These are phyloP conservation scores for Deinandra increscens DNA, from an alignment of 129 eudicot species.

Conservation along the genomic window DNA sequence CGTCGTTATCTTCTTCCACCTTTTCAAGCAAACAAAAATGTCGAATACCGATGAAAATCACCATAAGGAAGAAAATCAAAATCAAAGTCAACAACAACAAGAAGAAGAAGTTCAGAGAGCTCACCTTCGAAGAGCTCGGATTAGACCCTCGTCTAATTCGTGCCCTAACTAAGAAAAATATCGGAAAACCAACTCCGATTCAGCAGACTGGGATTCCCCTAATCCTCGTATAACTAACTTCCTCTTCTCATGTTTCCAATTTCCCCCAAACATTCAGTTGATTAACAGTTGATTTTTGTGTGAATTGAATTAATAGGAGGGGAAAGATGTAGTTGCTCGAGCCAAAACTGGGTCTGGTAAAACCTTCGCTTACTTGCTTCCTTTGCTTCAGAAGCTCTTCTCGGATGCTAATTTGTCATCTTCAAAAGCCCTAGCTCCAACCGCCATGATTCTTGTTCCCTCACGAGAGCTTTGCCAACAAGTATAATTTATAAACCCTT, in stretches of 20 bases:
- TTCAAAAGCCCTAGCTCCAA: conserved; percentile 48
- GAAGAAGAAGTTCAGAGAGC: conserved; percentile 37
- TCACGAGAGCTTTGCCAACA: conserved; percentile 87
- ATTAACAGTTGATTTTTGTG: background rate
- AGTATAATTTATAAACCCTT: conserved; percentile 35
- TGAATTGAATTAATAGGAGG: conserved; percentile 51
- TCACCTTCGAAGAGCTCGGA: conserved; percentile 69
- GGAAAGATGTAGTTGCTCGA: conserved; percentile 89
- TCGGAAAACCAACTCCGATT: conserved; percentile 78
- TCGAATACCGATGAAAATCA: conserved; percentile 15
- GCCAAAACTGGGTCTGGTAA: conserved; percentile 98
- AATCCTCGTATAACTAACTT: conserved; percentile 61
- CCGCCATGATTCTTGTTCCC: conserved; percentile 72
- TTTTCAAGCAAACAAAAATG: conserved; percentile 21
- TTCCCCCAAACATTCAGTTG: background rate
- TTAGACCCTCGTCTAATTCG: conserved; percentile 82
- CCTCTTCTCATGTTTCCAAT: too few species aligned
- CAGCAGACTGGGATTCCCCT: conserved; percentile 78
- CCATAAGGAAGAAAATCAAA: conserved; percentile 18
- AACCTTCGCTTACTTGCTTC: conserved; percentile 89
- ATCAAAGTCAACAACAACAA: too few species aligned
- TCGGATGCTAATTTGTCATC: conserved; percentile 37
- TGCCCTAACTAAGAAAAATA: conserved; percentile 67
- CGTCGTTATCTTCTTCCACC: background rate
- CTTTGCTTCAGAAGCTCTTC: conserved; percentile 78